Conservation (phyloP, 768 basidiomycete genomes). For the Collybiopsis confluens region DNA sequence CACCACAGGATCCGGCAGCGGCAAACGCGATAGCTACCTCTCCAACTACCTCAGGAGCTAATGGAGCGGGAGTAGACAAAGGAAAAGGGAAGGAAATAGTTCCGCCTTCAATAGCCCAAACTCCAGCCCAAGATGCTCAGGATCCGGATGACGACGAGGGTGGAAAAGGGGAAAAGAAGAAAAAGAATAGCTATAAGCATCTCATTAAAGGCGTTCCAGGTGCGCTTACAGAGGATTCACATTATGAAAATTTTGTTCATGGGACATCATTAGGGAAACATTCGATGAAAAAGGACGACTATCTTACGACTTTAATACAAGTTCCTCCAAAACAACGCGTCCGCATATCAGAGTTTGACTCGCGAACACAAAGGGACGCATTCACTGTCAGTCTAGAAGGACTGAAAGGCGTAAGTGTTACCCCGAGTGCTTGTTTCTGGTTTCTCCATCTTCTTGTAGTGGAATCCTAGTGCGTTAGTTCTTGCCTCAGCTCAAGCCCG, state of each 20-base stretch:
- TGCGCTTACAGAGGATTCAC: constrained; percentile 37
- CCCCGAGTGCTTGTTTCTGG: constrained; percentile 14
- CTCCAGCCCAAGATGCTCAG: constrained; percentile 15
- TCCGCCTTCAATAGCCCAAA: constrained; percentile 1
- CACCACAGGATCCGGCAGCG: constrained; percentile 22
- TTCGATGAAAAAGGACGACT: constrained; percentile 77
- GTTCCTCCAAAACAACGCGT: constrained; percentile 69
- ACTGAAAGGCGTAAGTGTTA: constrained; percentile 58
- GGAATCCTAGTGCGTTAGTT: constrained; percentile 60
- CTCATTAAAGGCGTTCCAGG: constrained; percentile 74
- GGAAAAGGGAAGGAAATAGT: constrained; percentile 42
- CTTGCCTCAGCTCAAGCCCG: constrained; percentile 69
- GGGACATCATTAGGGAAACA: constrained; percentile 55
- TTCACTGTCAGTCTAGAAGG: constrained; percentile 72
- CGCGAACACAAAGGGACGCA: constrained; percentile 64
- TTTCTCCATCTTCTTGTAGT: constrained; percentile 35
- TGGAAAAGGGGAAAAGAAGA: constrained; percentile 64
- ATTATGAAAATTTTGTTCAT: constrained; percentile 1
- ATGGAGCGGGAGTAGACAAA: constrained; percentile 29
- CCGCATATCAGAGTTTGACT: constrained; percentile 58
- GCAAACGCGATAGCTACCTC: constrained; percentile 9
- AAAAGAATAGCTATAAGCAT: constrained; percentile 74
- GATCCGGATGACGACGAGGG: constrained; percentile 52
- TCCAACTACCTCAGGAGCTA: constrained; percentile 15
- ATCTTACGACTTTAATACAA: constrained; percentile 59